Evolutionary conservation across 306 rosid species (phyloP).

Genomic region (Aeschynomene evenia): DNA sequence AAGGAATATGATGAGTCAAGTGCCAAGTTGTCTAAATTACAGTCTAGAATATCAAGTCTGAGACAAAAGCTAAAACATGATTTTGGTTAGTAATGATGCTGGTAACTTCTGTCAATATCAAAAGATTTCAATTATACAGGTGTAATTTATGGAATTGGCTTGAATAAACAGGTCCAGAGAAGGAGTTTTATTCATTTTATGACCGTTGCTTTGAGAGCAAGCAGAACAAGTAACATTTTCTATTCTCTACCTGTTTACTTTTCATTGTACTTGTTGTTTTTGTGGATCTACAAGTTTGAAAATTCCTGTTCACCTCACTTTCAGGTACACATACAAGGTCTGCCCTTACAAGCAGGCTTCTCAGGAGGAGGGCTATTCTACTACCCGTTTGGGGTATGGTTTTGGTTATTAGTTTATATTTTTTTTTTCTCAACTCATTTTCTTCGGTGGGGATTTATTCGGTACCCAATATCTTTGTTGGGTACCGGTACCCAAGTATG

Average conservation of each 20-base stretch:
- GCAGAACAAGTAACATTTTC: slow-evolving; percentile 73
- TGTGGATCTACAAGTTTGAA: slow-evolving; percentile 27
- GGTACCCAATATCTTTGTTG: too few relatives aligned
- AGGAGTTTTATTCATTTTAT: slow-evolving; percentile 87
- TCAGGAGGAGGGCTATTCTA: slow-evolving; percentile 82
- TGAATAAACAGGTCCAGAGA: slow-evolving; percentile 72
- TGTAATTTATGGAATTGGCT: slow-evolving; percentile 30
- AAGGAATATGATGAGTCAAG: slow-evolving; percentile 93
- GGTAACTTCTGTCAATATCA: slow-evolving; percentile 19
- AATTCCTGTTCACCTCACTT: slow-evolving; percentile 36
- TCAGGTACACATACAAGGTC: slow-evolving; percentile 92
- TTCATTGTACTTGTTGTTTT: slow-evolving; percentile 22
- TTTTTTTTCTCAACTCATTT: slow-evolving; percentile 23
- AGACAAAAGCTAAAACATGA: slow-evolving; percentile 74
- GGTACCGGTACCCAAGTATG: too few relatives aligned
- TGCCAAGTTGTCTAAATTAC: slow-evolving; percentile 77
- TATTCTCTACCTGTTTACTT: slow-evolving; percentile 26
- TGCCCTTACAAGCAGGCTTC: slow-evolving; percentile 96
- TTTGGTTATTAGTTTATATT: slow-evolving; percentile 24
- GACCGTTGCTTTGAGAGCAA: slow-evolving; percentile 88
- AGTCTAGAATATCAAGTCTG: slow-evolving; percentile 84
- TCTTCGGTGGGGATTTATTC: too few relatives aligned
- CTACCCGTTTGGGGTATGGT: slow-evolving; percentile 90
- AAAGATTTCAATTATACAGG: slow-evolving; percentile 19
- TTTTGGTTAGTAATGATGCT: slow-evolving; percentile 73